Evolutionary conservation across 495 filamentous ascomycete species (phyloP).

Genomic region (Neurospora pannonica): DNA sequence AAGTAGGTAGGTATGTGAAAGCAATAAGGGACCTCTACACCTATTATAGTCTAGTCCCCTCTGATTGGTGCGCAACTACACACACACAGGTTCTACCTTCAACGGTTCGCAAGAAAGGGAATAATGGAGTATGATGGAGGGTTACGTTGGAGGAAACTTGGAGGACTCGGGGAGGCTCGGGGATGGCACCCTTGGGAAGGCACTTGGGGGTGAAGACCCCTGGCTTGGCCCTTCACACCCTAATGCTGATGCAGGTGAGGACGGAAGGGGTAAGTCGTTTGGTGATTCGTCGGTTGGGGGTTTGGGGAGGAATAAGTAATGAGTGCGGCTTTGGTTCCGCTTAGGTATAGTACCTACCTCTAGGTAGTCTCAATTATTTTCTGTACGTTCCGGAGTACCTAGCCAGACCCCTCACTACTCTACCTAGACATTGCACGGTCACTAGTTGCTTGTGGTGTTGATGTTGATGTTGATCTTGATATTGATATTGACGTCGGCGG

Average conservation of each 20-base stretch:
- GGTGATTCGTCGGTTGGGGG: background rate
- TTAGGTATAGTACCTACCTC: background rate
- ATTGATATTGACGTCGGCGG: too few relatives aligned
- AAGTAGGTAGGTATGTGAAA: background rate
- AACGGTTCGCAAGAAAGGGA: background rate
- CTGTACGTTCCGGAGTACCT: too few relatives aligned
- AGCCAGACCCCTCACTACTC: too few relatives aligned
- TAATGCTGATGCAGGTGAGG: background rate
- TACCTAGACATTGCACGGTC: too few relatives aligned
- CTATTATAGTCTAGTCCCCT: background rate
- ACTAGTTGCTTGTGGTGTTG: too few relatives aligned
- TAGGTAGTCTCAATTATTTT: background rate
- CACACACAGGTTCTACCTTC: background rate
- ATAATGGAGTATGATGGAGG: background rate
- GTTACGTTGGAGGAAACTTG: background rate
- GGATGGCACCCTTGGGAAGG: too few relatives aligned
- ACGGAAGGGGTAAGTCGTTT: background rate
- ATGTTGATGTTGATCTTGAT: too few relatives aligned
- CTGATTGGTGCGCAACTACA: background rate
- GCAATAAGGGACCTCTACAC: background rate
- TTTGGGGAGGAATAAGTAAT: background rate
- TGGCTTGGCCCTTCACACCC: background rate
- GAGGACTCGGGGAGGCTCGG: background rate
- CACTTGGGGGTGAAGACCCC: background rate
- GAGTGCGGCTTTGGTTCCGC: background rate